A percentile compares a stretch with the other conserved stretches of the same genome.
Evolutionary conservation across 805 yeast genomes (phyloP).

Genomic region (Zygoascus bituminiphila): DNA sequence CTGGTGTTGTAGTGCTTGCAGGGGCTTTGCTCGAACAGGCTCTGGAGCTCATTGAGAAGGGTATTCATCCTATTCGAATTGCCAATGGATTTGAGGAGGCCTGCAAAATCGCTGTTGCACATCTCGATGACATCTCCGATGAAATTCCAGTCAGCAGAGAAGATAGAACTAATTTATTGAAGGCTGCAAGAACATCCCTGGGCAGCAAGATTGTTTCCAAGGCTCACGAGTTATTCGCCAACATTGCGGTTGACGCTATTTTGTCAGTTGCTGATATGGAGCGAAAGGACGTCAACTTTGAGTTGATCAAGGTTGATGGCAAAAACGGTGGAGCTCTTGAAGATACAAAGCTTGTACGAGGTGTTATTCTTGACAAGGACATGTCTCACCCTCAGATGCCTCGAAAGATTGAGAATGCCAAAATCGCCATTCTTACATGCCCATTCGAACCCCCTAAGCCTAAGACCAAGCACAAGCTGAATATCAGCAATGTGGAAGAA

Average conservation of each 20-base stretch:
- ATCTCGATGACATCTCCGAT: constrained; percentile 70
- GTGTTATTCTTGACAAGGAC: constrained; percentile 92
- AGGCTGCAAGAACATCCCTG: constrained; percentile 89
- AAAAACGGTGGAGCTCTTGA: constrained; percentile 91
- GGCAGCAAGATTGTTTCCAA: constrained; percentile 95
- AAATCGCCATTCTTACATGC: constrained; percentile 91
- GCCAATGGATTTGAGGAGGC: constrained; percentile 98
- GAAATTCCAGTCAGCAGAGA: constrained; percentile 45
- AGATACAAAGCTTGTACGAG: constrained; percentile 77
- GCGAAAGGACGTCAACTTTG: constrained; percentile 94
- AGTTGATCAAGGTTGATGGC: constrained; percentile 89
- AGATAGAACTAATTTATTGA: constrained; percentile 48
- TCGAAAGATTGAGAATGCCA: constrained; percentile 65
- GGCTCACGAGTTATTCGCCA: constrained; percentile 85
- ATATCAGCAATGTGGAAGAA: constrained; percentile 89
- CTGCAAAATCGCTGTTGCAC: constrained; percentile 77
- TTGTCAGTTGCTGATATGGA: constrained; percentile 84
- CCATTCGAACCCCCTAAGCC: constrained; percentile 99
- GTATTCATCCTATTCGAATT: constrained; percentile 92
- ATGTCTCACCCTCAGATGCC: constrained; percentile 99
- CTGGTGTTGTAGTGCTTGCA: constrained; percentile 96
- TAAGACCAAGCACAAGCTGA: constrained; percentile 94
- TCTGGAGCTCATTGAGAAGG: constrained; percentile 85
- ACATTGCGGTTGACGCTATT: constrained; percentile 96
- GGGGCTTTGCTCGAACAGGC: constrained; percentile 94